Conservation (phyloP, 1,284 basidiomycete genomes). For the Wolfiporia cocos region DNA sequence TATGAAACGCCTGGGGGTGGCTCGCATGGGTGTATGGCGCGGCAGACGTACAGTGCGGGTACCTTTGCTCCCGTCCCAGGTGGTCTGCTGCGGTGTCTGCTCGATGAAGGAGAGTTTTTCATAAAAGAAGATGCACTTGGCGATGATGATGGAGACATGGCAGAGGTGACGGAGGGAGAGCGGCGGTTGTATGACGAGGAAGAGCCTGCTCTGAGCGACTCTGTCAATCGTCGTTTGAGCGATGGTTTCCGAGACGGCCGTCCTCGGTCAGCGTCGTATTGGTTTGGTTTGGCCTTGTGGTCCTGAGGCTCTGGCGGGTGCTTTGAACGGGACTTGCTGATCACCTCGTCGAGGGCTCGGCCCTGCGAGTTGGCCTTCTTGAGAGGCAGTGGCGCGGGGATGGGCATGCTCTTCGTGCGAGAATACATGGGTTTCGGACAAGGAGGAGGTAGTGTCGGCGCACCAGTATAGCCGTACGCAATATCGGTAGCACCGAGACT, state of each 20-base stretch:
- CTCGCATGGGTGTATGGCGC: slow-evolving; percentile 58
- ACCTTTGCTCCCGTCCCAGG: slow-evolving; percentile 17
- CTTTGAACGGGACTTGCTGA: no score
- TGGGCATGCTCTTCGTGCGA: slow-evolving; percentile 39
- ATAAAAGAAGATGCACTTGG: slow-evolving; percentile 15
- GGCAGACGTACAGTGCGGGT: slow-evolving; percentile 53
- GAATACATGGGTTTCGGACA: slow-evolving; percentile 20
- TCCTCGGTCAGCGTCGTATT: slow-evolving; percentile 32
- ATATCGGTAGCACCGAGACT: slow-evolving; percentile 5
- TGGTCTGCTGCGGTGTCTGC: slow-evolving; percentile 36
- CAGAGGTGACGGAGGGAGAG: slow-evolving; percentile 19
- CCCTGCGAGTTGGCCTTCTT: slow-evolving; percentile 29
- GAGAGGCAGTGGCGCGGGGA: slow-evolving; percentile 28
- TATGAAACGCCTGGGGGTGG: slow-evolving; percentile 62
- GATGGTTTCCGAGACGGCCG: slow-evolving; percentile 38
- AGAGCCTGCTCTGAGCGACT: slow-evolving; percentile 30
- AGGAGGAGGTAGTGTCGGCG: slow-evolving; percentile 1
- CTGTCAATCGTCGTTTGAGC: slow-evolving; percentile 39
- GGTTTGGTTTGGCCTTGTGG: slow-evolving; percentile 8
- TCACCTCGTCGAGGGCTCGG: slow-evolving; percentile 22
- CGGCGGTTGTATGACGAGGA: slow-evolving; percentile 17
- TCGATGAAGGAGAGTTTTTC: slow-evolving; percentile 16
- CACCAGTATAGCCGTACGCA: slow-evolving; percentile 6
- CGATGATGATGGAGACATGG: slow-evolving; percentile 16
- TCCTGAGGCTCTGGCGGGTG: slow-evolving; percentile 3